phyloP scores from a whole-genome alignment of 169 alveolate genomes.

The Cryptosporidium tyzzeri region DNA sequence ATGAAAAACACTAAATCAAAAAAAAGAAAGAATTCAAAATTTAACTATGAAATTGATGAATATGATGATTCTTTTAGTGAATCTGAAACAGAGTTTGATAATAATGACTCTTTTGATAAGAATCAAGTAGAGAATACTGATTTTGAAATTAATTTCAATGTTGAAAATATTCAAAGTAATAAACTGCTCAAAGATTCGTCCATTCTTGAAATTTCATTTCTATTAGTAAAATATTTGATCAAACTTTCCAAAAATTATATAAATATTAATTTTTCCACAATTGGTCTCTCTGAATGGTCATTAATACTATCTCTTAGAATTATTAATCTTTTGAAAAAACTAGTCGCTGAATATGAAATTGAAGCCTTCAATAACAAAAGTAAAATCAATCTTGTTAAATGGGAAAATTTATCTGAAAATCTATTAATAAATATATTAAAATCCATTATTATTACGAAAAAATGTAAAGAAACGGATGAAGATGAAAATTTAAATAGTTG shows the following conservation, averaged over 20 bases:
- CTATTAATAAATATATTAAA: slow-evolving; percentile 11
- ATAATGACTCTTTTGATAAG: background rate
- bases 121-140: background rate
- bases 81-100: slow-evolving; percentile 24
- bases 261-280: slow-evolving; percentile 9
- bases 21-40: background rate
- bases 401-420: slow-evolving; percentile 35
- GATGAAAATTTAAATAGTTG: background rate
- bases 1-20: background rate
- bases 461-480: background rate
- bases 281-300: slow-evolving; percentile 28
- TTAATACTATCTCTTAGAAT: slow-evolving; percentile 46
- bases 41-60: background rate
- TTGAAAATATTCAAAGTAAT: background rate
- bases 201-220: slow-evolving; percentile 12
- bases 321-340: slow-evolving; percentile 5
- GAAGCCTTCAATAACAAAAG: background rate
- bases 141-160: background rate
- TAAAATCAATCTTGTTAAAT: slow-evolving; percentile 3
- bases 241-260: background rate
- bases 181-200: background rate
- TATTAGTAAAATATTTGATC: background rate
- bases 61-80: background rate
- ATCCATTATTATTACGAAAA: background rate
- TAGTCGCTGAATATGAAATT: background rate